These are phyloP conservation scores for Fusarium liriodendri DNA, from an alignment of 2,329 filamentous ascomycete species.

Conservation along the genomic window DNA sequence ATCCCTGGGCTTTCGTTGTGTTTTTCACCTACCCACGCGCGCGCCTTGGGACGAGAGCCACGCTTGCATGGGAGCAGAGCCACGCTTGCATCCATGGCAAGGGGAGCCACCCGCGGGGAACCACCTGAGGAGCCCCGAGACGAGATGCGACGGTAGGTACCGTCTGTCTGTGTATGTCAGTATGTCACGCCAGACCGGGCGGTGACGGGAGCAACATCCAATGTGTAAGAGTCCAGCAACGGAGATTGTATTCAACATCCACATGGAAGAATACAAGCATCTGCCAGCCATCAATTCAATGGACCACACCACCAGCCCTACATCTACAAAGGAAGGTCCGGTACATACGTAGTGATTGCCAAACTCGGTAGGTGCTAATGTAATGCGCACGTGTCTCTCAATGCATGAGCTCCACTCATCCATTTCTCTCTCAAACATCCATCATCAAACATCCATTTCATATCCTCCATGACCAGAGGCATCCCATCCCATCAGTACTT, in stretches of 20 bases:
- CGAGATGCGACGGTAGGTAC: constrained; percentile 22
- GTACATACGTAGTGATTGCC: constrained; percentile 17
- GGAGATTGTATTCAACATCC: background rate
- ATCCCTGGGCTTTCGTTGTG: background rate
- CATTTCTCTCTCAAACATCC: constrained; percentile 6
- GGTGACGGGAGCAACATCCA: background rate
- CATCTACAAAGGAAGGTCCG: background rate
- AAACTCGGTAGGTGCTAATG: constrained; percentile 38
- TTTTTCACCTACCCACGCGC: background rate
- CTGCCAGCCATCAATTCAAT: background rate
- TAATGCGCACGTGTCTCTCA: constrained; percentile 36
- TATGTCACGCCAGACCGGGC: constrained; percentile 17
- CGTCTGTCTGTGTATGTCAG: background rate
- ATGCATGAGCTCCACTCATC: constrained; percentile 10
- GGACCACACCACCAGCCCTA: constrained; percentile 3
- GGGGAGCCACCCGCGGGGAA: constrained; percentile 32
- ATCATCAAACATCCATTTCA: background rate
- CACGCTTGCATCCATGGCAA: constrained; percentile 18
- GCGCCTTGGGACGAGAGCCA: background rate
- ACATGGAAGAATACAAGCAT: background rate
- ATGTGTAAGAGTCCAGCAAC: background rate
- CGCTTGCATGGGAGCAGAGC: background rate
- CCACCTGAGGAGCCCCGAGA: constrained; percentile 37
- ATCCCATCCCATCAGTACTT: background rate
- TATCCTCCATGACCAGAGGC: background rate